phyloP scores from a whole-genome alignment of 163 green algal genomes.

The Scenedesmus sp. region DNA sequence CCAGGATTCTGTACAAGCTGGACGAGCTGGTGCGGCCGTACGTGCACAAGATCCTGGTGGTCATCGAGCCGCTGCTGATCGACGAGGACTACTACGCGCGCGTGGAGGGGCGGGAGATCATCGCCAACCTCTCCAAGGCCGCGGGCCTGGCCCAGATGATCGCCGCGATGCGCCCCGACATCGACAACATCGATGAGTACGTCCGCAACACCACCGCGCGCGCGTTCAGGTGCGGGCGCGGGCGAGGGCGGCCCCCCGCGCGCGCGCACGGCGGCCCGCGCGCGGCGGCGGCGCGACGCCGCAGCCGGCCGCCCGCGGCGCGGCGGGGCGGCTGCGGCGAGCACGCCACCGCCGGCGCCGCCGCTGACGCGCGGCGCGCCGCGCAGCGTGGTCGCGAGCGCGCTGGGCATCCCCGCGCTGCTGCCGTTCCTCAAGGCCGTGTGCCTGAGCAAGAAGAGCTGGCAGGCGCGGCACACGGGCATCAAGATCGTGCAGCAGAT shows the following conservation, averaged over 20 bases:
- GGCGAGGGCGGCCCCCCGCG: too few species aligned
- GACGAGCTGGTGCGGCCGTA: slow-evolving; percentile 98
- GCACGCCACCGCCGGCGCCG: too few species aligned
- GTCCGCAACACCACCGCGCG: slow-evolving; percentile 97
- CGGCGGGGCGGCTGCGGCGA: too few species aligned
- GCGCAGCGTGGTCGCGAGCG: slow-evolving; percentile 87
- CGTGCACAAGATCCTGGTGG: slow-evolving; percentile 99
- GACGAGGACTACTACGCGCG: slow-evolving; percentile 99
- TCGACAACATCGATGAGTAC: slow-evolving; percentile 99
- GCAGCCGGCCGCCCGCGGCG: background rate
- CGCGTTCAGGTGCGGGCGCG: slow-evolving; percentile 73
- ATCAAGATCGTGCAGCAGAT: slow-evolving; percentile 99
- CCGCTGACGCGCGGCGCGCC: background rate
- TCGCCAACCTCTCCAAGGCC: slow-evolving; percentile 98
- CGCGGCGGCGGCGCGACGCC: background rate
- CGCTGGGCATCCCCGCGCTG: slow-evolving; percentile 96
- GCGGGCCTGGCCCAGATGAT: slow-evolving; percentile 97
- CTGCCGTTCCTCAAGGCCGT: slow-evolving; percentile 99
- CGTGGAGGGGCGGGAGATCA: slow-evolving; percentile 97
- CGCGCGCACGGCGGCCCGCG: too few species aligned
- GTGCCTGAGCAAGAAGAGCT: slow-evolving; percentile 98
- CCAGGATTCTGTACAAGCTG: slow-evolving; percentile 96
- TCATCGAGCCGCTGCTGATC: slow-evolving; percentile 99
- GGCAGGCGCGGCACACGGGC: slow-evolving; percentile 98
- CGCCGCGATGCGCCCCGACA: slow-evolving; percentile 98